Evolutionary conservation across 495 filamentous ascomycete species (phyloP).

Genomic region (Margaritispora aquatica): DNA sequence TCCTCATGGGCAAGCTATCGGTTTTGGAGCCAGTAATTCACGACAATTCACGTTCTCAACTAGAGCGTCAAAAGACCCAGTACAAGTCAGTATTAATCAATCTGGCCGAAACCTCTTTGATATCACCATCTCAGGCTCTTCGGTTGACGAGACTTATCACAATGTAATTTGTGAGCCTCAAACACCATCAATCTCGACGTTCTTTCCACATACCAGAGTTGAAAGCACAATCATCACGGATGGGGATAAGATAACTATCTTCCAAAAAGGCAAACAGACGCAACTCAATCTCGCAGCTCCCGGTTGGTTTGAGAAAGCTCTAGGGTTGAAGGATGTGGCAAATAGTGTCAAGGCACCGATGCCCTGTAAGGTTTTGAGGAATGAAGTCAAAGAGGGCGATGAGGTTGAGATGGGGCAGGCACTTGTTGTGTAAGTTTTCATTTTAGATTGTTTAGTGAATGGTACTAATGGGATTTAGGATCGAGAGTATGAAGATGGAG

Average conservation of each 20-base stretch:
- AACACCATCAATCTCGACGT: conserved; percentile 38
- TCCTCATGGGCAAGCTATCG: conserved; percentile 38
- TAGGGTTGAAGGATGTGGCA: conserved; percentile 70
- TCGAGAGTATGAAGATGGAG: conserved; percentile 99
- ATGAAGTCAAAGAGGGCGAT: conserved; percentile 70
- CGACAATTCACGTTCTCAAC: conserved; percentile 48
- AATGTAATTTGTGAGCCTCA: conserved; percentile 36
- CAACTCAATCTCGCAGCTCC: conserved; percentile 62
- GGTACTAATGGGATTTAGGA: conserved; percentile 30
- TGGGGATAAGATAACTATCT: conserved; percentile 62
- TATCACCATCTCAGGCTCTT: conserved; percentile 50
- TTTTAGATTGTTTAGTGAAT: background rate
- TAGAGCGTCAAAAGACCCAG: conserved; percentile 33
- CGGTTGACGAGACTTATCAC: conserved; percentile 31
- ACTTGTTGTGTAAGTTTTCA: conserved; percentile 66
- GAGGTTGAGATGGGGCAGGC: conserved; percentile 78
- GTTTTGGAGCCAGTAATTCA: conserved; percentile 39
- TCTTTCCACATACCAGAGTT: conserved; percentile 74
- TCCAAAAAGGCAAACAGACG: conserved; percentile 77
- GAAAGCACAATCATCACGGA: conserved; percentile 64
- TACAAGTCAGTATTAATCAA: conserved; percentile 59
- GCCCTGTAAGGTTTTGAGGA: conserved; percentile 76
- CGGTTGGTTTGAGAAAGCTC: conserved; percentile 77
- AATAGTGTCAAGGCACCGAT: conserved; percentile 83
- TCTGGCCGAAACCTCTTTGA: conserved; percentile 56